Evolutionary conservation across 1,139 yeast genomes (phyloP), one percentile per base, ranked within the genome.

Genomic region (Candida albicans): DNA sequence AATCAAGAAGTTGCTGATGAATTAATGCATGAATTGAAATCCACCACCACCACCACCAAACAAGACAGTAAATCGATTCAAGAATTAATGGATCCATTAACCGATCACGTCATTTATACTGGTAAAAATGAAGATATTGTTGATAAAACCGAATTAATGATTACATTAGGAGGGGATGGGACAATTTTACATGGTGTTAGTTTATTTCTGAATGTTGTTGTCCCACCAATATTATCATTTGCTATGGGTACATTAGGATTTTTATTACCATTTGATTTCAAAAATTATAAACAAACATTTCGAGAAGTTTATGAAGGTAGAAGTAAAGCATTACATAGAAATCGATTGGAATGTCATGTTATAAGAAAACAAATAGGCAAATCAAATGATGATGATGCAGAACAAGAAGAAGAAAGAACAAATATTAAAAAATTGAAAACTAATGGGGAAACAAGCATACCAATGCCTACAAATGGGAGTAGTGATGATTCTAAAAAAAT

Each of bases 121-220:
- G 96, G 95, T 0, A 58, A 73, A 1, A 65, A 67, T 11, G 66
- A 69, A 8, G 85, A 82, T 6, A 81, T 90, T 26, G 76, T 81
- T 8, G 52, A 59, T 35, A 74, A 74, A 49, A 74, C 83, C 1
- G 98, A 91, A 58, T 63, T 90, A 39, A 67, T 91, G 35, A 89
- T 91, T 11, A 87, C 97, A 0, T 64, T 91, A 32, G 98, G 98
- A 8, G 99, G 99, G 10, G 99, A 91, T 61, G 99, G 98, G 9
- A 91, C 98, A 0, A 89, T 91, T 49, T 65, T 91, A 39, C 77
- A 87, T 47, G 93, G 91, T 0, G 83, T 78, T 2, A 73, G 79
- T 24, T 62, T 73, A 38, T 91, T 91, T 60, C 81, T 82, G 48
- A 82, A 82, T 55, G 74, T 74, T 7, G 69, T 74, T 26, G 96